Evolutionary conservation across 371 early-diverging fungal species (phyloP), one percentile per base, ranked within the genome.

Genomic region (Blakeslea trispora): DNA sequence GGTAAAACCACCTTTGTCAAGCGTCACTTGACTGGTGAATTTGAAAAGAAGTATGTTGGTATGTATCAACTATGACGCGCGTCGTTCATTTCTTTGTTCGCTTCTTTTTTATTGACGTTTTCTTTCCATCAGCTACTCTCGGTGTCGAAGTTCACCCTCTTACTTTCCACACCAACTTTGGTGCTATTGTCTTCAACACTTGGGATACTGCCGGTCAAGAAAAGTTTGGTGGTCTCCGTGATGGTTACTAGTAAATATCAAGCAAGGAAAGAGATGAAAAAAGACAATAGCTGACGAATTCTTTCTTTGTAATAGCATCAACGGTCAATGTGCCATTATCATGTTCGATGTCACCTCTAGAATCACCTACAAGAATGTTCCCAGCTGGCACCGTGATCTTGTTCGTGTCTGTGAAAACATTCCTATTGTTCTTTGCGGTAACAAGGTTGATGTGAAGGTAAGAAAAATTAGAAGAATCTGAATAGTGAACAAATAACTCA

Each of bases 1-100:
- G 99, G 99, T 65, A 99, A 99, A 85, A 99, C 99, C 65, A 99
- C 99, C 62, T 99, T 98, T 72, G 98, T 99, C 65, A 99, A 99
- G 87, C 97, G 99, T 72, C 98, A 99, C 74, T 87, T 96, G 81
- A 95, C 98, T 66, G 99, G 99, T 71, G 99, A 97, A 83, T 99
- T 99, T 75, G 99, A 97, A 81, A 98, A 98, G 92, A 96, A 94
- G 81, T 99, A 99, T 80, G 89, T 98, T 66, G 98, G 97, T 97
- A 89, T 69, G 87, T 79, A 63, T 32, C 13, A 4, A 15, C 14
- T 6, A 45, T 52, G 52, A 57, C 57, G 57, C 57, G 57, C n/a
- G n/a, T n/a, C n/a, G n/a, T n/a, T n/a, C n/a, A n/a, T n/a, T n/a
- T n/a, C n/a, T n/a, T n/a, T n/a, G n/a, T 57, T 15, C 21, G 9